Conservation (phyloP, 768 basidiomycete species). For the Coprinopsis marcescibilis region DNA sequence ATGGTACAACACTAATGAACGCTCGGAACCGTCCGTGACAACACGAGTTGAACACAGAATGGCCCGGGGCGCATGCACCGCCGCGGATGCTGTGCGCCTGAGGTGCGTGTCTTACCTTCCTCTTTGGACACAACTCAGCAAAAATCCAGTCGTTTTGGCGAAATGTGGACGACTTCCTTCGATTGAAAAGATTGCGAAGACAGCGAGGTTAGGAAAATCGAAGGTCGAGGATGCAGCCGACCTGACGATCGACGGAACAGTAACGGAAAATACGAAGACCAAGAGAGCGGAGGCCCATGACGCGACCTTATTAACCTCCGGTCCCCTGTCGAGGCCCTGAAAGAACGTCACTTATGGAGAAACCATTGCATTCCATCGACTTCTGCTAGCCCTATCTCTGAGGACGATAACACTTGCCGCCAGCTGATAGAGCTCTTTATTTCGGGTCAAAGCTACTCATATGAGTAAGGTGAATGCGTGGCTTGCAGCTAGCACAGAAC, state of each 20-base stretch:
- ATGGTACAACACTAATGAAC: no score
- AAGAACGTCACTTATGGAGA: background rate
- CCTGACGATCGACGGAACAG: slow-evolving; percentile 5
- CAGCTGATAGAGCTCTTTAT: no score
- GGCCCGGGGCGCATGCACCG: no score
- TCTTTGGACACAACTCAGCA: background rate
- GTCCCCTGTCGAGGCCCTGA: background rate
- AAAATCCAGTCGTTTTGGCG: no score
- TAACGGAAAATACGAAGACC: background rate
- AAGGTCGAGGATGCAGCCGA: background rate
- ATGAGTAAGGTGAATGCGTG: background rate
- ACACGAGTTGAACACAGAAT: no score
- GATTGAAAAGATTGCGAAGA: no score
- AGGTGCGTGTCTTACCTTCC: background rate
- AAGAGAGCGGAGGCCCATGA: no score
- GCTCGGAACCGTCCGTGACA: background rate
- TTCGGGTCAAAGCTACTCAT: background rate
- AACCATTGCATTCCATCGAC: background rate
- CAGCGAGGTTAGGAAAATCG: background rate
- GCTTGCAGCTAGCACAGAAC: background rate
- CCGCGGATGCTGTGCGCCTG: slow-evolving; percentile 1
- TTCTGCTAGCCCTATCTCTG: no score
- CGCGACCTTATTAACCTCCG: no score
- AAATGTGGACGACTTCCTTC: no score
- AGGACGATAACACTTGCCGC: background rate